Evolutionary conservation across 768 basidiomycete species (phyloP), one percentile per base, ranked within the genome.

Genomic region (Terana coerulea): DNA sequence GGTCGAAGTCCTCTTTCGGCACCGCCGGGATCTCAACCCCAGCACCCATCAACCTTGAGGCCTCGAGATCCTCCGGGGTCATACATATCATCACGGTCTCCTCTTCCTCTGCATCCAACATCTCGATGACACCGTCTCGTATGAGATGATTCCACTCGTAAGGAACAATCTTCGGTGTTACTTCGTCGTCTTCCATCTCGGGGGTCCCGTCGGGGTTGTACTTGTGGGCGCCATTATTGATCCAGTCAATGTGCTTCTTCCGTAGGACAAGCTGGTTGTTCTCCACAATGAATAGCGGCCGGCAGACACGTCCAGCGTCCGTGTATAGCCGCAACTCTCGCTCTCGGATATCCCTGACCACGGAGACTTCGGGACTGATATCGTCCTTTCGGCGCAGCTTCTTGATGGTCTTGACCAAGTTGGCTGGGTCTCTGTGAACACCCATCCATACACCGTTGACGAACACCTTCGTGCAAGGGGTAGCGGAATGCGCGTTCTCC

Each of bases 361-460:
- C 91, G 19, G 93, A 95, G 4, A 98, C 93, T 72, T 99, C 97
- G 35, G 91, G 83, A 67, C 88, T 89, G 63, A 99, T 94, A 64
- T 97, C 94, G 58, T 95, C 93, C 65, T 91, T 93, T 61, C 97
- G 75, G 54, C 97, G 81, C 57, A 98, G 76, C 62, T 89, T 88
- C 69, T 94, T 90, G 69, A 99, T 83, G 12, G 95, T 97, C 64
- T 87, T 88, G 51, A 98, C 91, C 50, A 99, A 76, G 59, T 92
- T 88, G 34, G 87, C 86, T 7, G 95, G 89, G 64, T 98, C 92
- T 44, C 94, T 88, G 71, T 98, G 97, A 12, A 98, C 90, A 54
- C 97, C 97, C 81, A 97, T 94, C 97, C 97, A 99, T 11, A 98
- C 95, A 64, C 97, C 97, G 62, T 99, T 99, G 56, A 99, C 91